A percentile compares a stretch with the other conserved stretches of the same genome.
Conservation (phyloP, 805 yeast genomes). For the Candida succiphila region DNA sequence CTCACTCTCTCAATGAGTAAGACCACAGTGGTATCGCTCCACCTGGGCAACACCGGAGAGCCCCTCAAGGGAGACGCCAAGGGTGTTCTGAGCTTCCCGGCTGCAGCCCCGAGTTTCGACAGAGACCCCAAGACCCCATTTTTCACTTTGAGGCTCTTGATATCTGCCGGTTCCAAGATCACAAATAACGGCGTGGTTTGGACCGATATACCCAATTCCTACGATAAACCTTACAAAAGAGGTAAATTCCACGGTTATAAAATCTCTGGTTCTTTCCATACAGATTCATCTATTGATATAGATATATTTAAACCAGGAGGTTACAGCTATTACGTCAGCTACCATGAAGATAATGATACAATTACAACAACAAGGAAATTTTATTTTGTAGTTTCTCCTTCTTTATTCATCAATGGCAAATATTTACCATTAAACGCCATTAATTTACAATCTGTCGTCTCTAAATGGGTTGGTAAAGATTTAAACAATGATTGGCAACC, state of each 20-base stretch:
- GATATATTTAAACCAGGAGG: conserved; percentile 69
- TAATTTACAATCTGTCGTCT: conserved; percentile 74
- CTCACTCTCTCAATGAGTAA: conserved; percentile 5
- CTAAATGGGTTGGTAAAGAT: conserved; percentile 81
- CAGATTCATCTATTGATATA: conserved; percentile 52
- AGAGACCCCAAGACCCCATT: conserved; percentile 26
- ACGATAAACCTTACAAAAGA: conserved; percentile 40
- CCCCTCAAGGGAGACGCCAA: conserved; percentile 29
- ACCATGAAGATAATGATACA: conserved; percentile 22
- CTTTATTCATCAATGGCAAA: conserved; percentile 43
- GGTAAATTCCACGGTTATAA: conserved; percentile 39
- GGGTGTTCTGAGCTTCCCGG: conserved; percentile 44
- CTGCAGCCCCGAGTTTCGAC: conserved; percentile 26
- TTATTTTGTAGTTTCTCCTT: conserved; percentile 77
- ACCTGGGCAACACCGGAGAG: conserved; percentile 36
- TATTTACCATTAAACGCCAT: conserved; percentile 68
- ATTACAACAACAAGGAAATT: conserved; percentile 45
- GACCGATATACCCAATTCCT: conserved; percentile 57
- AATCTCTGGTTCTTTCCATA: conserved; percentile 48
- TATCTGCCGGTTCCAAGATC: conserved; percentile 70
- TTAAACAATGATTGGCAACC: conserved; percentile 49
- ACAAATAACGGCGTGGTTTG: conserved; percentile 62
- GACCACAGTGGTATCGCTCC: conserved; percentile 32
- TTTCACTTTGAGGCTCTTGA: conserved; percentile 44
- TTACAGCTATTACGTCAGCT: conserved; percentile 63